These are phyloP conservation scores for Micromonas pusilla DNA, from an alignment of 139 green algal species.

Conservation along the genomic window DNA sequence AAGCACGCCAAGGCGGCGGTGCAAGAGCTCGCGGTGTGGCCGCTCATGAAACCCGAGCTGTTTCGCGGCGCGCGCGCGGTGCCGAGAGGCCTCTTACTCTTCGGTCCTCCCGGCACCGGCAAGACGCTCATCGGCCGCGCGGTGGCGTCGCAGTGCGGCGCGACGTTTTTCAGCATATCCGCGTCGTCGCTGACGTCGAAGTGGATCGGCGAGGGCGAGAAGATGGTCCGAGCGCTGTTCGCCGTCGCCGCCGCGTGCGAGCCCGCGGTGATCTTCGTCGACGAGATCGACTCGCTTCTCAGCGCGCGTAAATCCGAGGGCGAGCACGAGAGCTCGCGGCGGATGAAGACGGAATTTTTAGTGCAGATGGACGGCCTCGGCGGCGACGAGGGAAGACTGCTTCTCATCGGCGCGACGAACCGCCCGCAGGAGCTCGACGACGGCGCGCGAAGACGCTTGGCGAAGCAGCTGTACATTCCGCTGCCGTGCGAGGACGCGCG, in stretches of 20 bases:
- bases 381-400: slow-evolving; percentile 41
- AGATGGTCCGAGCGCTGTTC: slow-evolving; percentile 90
- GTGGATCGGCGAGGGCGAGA: slow-evolving; percentile 98
- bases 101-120: slow-evolving; percentile 77
- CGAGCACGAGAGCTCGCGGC: slow-evolving; percentile 90
- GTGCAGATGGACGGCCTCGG: slow-evolving; percentile 86
- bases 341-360: slow-evolving; percentile 96
- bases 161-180: slow-evolving; percentile 97
- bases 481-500: slow-evolving; percentile 74
- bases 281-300: slow-evolving; percentile 97
- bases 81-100: slow-evolving; percentile 85
- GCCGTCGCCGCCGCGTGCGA: slow-evolving; percentile 73
- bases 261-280: slow-evolving; percentile 98
- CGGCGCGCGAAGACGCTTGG: slow-evolving; percentile 82
- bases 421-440: slow-evolving; percentile 95
- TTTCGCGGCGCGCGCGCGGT: slow-evolving; percentile 71
- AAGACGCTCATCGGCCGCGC: slow-evolving; percentile 96
- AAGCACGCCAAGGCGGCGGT: slow-evolving; percentile 48
- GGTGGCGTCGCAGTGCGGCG: slow-evolving; percentile 85
- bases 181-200: slow-evolving; percentile 92
- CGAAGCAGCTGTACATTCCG: slow-evolving; percentile 98
- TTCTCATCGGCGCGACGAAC: slow-evolving; percentile 94
- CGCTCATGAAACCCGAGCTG: slow-evolving; percentile 84
- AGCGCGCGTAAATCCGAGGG: slow-evolving; percentile 67
- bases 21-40: slow-evolving; percentile 94